Evolutionary conservation across 2,329 filamentous ascomycete genomes (phyloP), one percentile per base, ranked within the genome.

Genomic region (Endoconidiophora laricicola): DNA sequence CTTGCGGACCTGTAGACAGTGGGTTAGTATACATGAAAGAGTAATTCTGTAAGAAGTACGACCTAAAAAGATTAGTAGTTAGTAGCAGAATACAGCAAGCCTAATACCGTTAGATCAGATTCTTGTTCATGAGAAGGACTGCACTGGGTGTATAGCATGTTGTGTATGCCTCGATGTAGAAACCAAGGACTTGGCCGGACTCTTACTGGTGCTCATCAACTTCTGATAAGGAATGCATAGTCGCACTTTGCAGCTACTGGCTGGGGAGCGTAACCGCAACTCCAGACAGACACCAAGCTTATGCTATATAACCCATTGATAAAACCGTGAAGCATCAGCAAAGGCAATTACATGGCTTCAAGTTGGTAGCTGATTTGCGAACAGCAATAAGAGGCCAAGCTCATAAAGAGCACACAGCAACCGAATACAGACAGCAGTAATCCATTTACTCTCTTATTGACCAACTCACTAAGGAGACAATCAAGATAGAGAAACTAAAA

Each of bases 1-100:
- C 78, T 96, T 95, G 78, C 91, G 90, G 73, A 91, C 84, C 84
- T 90, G 75, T 62, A 29, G 36, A 44, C 43, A n/a, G 7, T 20
- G 38, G 37, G 44, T 53, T 53, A 53, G 48, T 50, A 53, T 50
- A 4, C 33, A 44, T 20, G 29, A 41, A 39, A 36, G 12, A 23
- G 14, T 2, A 40, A 3, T 33, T 3, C 43, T 45, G n/a, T 33
- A 26, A 1, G 29, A 2, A 33, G 29, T 33, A 33, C 12, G 9
- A 33, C 9, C 45, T 14, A 5, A 16, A 24, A 16, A 22, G 42
- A 16, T 46, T 48, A 22, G 48, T 51, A 58, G 62, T 66, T 64
- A 66, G 64, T 59, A 53, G 26, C 48, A 54, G 45, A 44, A 37
- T 51, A 52, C 40, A 20, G 44, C 44, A 53, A 46, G 52, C 44